phyloP scores from a whole-genome alignment of 192 early-diverging fungal species.

The Gonapodya prolifera region DNA sequence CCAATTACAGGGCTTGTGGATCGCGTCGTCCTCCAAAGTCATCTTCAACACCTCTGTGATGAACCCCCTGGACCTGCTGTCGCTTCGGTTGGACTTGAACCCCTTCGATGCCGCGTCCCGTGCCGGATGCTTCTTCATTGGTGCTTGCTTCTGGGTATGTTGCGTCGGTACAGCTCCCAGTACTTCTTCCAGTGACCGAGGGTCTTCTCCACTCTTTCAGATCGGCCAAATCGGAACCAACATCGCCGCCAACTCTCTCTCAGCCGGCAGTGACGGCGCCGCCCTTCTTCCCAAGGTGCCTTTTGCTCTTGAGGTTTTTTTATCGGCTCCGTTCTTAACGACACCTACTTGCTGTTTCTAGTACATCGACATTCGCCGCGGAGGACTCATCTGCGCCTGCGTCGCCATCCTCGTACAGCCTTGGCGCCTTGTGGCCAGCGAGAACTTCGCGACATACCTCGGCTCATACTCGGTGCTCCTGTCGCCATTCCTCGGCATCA shows the following conservation, averaged over 20 bases:
- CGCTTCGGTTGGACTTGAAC: not conserved
- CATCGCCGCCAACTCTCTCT: not conserved
- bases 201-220: too few species aligned
- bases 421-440: not conserved
- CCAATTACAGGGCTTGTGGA: not conserved
- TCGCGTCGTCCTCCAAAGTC: not conserved
- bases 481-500: not conserved
- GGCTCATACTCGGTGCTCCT: not conserved
- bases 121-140: not conserved
- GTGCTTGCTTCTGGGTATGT: not conserved
- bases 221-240: not conserved
- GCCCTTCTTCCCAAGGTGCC: not conserved
- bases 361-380: not conserved
- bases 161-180: too few species aligned
- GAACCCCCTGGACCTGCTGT: not conserved
- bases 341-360: too few species aligned
- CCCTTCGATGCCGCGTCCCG: not conserved
- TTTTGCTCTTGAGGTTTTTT: too few species aligned
- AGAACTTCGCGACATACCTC: not conserved
- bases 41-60: not conserved
- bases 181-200: too few species aligned
- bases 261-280: not conserved
- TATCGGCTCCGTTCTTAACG: too few species aligned
- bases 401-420: not conserved
- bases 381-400: not conserved